Evolutionary conservation across 306 rosid genomes (phyloP), one percentile per base, ranked within the genome.

Genomic region (Quercus parvula): DNA sequence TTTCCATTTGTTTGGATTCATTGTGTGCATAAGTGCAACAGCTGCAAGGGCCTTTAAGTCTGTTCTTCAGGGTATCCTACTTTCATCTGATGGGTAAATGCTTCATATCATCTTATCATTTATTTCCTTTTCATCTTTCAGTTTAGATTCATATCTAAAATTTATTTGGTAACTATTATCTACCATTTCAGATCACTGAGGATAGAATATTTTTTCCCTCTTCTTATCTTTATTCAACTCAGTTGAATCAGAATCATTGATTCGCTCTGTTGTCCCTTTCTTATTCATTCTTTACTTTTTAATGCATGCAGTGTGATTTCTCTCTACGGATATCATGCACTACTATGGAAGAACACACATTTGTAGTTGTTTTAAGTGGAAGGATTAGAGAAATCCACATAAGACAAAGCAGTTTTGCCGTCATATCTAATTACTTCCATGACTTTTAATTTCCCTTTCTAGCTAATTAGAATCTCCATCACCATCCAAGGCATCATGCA

Each of bases 31-130:
- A 64, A 85, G 94, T 67, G 99, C 99, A 68, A 95, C 99, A 19
- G 99, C 98, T 59, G 99, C 99, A 66, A 95, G 99, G 88, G 99
- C 99, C 62, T 95, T 95, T 85, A 95, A 95, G 89, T 93, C 98
- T 86, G 98, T 95, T 73, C 98, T 95, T 78, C 98, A 95, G 88
- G 88, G 98, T 79, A 89, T 95, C 84, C 88, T 95, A 64, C 94
- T 95, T 82, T 93, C 99, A 81, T 91, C 97, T n/a, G 98, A 93
- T 85, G 98, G 99, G 98, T 95, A 91, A 83, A 75, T 70, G 73
- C 58, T 84, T 72, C 75, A 15, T 44, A 30, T 54, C 30, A 80
- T 83, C 69, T 63, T 56, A 51, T 28, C 44, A 12, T 70, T 61
- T 22, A n/a, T 30, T 64, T 62, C 70, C 57, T 67, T 68, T 77